A percentile compares a stretch with the other conserved stretches of the same genome.
Evolutionary conservation across 2,329 filamentous ascomycete genomes (phyloP).

Genomic region (Trematosphaeria pertusa): DNA sequence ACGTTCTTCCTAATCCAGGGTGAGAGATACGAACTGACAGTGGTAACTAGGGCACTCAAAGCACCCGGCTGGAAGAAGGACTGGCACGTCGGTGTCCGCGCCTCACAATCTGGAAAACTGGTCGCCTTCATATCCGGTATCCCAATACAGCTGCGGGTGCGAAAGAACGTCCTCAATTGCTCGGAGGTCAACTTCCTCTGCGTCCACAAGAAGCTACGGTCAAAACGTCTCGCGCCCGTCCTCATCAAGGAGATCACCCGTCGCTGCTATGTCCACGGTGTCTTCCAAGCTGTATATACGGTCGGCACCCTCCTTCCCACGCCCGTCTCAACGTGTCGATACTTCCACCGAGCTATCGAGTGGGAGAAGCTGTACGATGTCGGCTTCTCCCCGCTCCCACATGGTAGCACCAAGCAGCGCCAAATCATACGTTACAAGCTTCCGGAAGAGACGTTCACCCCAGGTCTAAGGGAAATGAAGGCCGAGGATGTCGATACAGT

Average conservation of each 20-base stretch:
- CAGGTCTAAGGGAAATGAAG: conserved; percentile 82
- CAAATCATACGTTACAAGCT: conserved; percentile 88
- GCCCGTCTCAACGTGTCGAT: conserved; percentile 90
- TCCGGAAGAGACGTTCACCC: conserved; percentile 73
- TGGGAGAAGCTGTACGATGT: conserved; percentile 97
- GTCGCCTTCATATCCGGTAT: conserved; percentile 97
- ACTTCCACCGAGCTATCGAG: conserved; percentile 92
- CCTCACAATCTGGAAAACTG: conserved; percentile 80
- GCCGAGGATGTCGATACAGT: conserved; percentile 79
- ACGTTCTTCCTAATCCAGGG: conserved; percentile 31
- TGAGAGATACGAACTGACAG: conserved; percentile 15
- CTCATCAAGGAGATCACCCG: conserved; percentile 98
- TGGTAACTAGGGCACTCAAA: conserved; percentile 92
- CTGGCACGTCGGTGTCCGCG: conserved; percentile 95
- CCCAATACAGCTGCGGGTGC: conserved; percentile 81
- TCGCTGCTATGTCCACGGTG: conserved; percentile 82
- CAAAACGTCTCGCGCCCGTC: conserved; percentile 89
- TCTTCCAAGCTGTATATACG: conserved; percentile 97
- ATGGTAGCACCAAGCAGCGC: conserved; percentile 80
- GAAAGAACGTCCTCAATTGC: conserved; percentile 74
- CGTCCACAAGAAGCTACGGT: conserved; percentile 95
- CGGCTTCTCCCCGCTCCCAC: conserved; percentile 88
- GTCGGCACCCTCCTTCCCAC: conserved; percentile 89
- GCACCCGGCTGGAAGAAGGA: conserved; percentile 91
- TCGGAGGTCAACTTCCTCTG: conserved; percentile 98